Percentiles rank a stretch among this genome's conserved stretches.
These are phyloP conservation scores for Phytophthora palmivora DNA, from an alignment of 352 stramenopile genomes.

Conservation along the genomic window DNA sequence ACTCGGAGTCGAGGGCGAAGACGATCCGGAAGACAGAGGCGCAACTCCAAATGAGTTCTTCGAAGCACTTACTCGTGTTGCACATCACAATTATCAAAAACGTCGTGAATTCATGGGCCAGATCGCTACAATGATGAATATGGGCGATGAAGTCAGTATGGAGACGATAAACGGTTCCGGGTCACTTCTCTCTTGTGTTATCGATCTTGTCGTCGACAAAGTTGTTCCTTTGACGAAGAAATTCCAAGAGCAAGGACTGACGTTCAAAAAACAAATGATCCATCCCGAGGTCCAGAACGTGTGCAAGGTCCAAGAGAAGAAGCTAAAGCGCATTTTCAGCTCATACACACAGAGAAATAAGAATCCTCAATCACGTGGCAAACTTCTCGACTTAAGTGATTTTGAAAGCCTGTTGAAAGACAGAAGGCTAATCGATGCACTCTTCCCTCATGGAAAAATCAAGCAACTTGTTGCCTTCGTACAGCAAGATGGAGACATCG, in stretches of 20 bases:
- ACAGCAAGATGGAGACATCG: constrained; percentile 75
- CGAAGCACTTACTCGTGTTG: constrained; percentile 74
- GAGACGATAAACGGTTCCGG: constrained; percentile 13
- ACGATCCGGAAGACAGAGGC: constrained; percentile 61
- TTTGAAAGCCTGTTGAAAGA: constrained; percentile 83
- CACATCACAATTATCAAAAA: constrained; percentile 76
- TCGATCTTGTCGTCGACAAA: constrained; percentile 70
- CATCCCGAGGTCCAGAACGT: constrained; percentile 79
- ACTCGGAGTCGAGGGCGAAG: constrained; percentile 40
- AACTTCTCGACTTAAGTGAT: constrained; percentile 74
- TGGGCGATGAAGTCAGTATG: constrained; percentile 22
- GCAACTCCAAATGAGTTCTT: constrained; percentile 85
- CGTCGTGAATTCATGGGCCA: constrained; percentile 49
- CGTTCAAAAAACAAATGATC: constrained; percentile 89
- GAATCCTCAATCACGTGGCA: constrained; percentile 70
- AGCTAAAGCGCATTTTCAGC: constrained; percentile 77
- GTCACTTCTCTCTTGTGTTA: constrained; percentile 51
- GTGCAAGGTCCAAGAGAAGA: constrained; percentile 80
- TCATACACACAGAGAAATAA: constrained; percentile 81
- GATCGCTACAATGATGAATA: constrained; percentile 45
- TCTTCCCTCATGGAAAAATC: constrained; percentile 76
- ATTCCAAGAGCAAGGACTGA: constrained; percentile 80
- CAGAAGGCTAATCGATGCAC: constrained; percentile 64
- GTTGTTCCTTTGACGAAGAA: constrained; percentile 78
- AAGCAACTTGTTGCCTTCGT: constrained; percentile 84